Evolutionary conservation across 768 basidiomycete genomes (phyloP).

Genomic region (Leccinum truebloodii): DNA sequence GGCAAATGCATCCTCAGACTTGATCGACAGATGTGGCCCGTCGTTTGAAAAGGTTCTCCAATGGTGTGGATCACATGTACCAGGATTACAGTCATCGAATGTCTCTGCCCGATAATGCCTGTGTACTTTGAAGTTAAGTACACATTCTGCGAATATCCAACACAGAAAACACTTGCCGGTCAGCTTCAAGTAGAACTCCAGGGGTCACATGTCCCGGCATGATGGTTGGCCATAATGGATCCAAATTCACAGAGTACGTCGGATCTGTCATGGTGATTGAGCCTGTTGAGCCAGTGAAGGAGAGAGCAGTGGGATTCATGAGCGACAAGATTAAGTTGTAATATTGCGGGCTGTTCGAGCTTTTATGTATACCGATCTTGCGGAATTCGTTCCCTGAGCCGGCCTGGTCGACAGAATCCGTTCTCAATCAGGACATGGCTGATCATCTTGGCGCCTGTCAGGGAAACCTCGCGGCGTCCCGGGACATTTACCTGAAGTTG

Average conservation of each 20-base stretch:
- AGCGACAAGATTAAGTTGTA: neutral
- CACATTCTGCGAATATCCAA: neutral
- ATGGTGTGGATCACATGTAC: neutral
- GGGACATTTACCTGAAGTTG: neutral
- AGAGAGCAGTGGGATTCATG: neutral
- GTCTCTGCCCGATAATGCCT: neutral
- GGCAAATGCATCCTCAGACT: neutral
- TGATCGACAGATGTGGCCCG: neutral
- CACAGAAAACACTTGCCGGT: neutral
- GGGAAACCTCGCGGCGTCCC: neutral
- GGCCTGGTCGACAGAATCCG: neutral
- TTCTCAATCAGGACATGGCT: neutral
- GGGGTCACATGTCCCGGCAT: neutral
- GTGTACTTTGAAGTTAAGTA: neutral
- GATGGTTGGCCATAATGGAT: neutral
- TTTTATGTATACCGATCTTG: slow-evolving; percentile 5
- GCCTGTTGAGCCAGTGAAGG: neutral
- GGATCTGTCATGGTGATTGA: too few species aligned
- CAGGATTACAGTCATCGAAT: neutral
- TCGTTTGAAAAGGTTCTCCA: neutral
- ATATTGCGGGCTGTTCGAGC: too few species aligned
- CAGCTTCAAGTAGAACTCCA: neutral
- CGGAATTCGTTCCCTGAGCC: too few species aligned
- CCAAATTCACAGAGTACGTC: too few species aligned
- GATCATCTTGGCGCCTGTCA: neutral